Base-by-base conservation (phyloP, 768 basidiomycete genomes). In the Russula virescens region DNA sequence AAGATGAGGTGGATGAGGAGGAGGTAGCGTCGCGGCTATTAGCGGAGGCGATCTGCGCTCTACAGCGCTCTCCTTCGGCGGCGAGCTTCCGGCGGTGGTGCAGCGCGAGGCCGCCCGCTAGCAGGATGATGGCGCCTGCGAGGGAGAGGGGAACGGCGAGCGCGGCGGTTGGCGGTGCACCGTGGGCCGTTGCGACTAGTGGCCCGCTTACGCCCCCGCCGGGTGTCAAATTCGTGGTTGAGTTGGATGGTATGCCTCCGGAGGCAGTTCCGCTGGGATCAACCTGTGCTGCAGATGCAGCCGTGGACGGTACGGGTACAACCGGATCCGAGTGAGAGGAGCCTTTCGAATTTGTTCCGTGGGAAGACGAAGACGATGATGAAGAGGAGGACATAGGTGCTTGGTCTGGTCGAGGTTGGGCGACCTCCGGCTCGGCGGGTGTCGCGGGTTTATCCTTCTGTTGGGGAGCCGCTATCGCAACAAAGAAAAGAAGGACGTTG, bases 81-180 rank as follows among this genome's bases (percentile, higher is more conserved):
- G 55, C 53, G 42, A 71, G 73, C 60, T 69, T 58, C 50, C 71
- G 67, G 34, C 71, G 71, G 50, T 73, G 73, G 42, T 69, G 67
- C 7, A 71, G 49, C 47, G 59, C 64, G 35, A 74, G 62, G 4
- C 66, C 66, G 40, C 58, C 65, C 0, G 73, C 73, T 40, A 66
- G 56, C 48, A 76, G 57, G 51, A 75, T 52, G 56, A 75, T 70
- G 11, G 66, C 61, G 42, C 63, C 71, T 6, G 73, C 69, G 51
- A 76, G 68, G 16, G 73, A 67, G 47, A 76, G 71, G 1, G 75
- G 75, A 21, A 76, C 71, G 34, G 73, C 74, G 38, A 73, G 65
- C 8, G 75, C 73, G 1, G 73, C 74, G 40, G 66, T 61, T 10
- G 75, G 72, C 3, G 70, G 63, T 11, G 73, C 69, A 23, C 53